Evolutionary conservation across 768 basidiomycete genomes (phyloP).

Genomic region (Amanita jacksonii): DNA sequence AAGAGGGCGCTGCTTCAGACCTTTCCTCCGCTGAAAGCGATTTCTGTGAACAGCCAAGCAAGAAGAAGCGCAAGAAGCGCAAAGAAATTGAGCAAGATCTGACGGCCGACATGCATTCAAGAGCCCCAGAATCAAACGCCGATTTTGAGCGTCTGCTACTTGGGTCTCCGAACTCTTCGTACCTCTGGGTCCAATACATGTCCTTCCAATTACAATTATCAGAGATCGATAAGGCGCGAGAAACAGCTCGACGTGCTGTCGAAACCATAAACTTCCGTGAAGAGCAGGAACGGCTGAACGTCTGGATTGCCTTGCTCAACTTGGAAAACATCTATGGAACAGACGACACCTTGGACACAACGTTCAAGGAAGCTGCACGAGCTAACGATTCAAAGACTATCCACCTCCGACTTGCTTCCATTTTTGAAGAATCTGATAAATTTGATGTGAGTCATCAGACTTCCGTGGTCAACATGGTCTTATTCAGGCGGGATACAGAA

Average conservation of each 20-base stretch:
- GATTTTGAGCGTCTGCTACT: constrained; percentile 93
- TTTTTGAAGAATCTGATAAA: constrained; percentile 80
- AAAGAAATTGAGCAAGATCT: constrained; percentile 70
- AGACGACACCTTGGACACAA: constrained; percentile 64
- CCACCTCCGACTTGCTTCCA: constrained; percentile 74
- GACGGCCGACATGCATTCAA: constrained; percentile 82
- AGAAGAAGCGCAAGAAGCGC: constrained; percentile 57
- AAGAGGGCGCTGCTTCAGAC: constrained; percentile 26
- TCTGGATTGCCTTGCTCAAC: constrained; percentile 96
- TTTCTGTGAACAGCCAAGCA: constrained; percentile 34
- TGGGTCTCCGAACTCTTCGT: constrained; percentile 94
- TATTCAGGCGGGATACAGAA: constrained; percentile 36
- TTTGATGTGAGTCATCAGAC: constrained; percentile 42
- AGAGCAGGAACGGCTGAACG: constrained; percentile 91
- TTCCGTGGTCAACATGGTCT: not conserved
- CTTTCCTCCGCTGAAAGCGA: constrained; percentile 40
- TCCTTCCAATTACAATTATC: constrained; percentile 97
- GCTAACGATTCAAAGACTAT: constrained; percentile 91
- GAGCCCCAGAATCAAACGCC: constrained; percentile 79
- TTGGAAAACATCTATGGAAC: constrained; percentile 91
- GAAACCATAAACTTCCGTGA: constrained; percentile 90
- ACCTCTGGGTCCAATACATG: constrained; percentile 99
- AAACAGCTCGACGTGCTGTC: constrained; percentile 77
- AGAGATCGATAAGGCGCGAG: constrained; percentile 90
- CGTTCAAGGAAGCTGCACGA: constrained; percentile 84